phyloP scores from a whole-genome alignment of 2,329 filamentous ascomycete genomes.

The Ophiostoma australiae region DNA sequence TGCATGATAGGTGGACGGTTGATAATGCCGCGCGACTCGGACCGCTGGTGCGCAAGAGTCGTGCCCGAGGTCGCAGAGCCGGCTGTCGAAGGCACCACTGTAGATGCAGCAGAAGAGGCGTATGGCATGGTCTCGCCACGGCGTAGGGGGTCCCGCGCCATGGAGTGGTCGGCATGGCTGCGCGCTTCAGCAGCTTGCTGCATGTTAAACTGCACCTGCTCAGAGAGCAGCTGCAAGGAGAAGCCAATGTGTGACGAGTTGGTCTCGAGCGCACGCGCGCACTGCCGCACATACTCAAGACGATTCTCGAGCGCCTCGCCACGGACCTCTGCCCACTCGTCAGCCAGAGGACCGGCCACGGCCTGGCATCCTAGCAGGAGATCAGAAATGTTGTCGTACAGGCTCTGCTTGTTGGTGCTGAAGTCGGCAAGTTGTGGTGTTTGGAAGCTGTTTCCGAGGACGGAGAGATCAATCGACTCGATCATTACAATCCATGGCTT shows the following conservation, averaged over 20 bases:
- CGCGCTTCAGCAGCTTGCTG: constrained; percentile 43
- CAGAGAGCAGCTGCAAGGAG: constrained; percentile 79
- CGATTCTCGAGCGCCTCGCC: constrained; percentile 86
- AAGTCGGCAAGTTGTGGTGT: constrained; percentile 85
- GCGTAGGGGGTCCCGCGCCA: constrained; percentile 48
- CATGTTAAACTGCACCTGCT: constrained; percentile 62
- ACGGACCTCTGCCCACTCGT: constrained; percentile 93
- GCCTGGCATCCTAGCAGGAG: constrained; percentile 82
- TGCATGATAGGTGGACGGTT: constrained; percentile 46
- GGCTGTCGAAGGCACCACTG: constrained; percentile 6
- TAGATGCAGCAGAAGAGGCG: constrained; percentile 35
- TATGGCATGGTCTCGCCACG: constrained; percentile 56
- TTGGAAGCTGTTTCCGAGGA: constrained; percentile 70
- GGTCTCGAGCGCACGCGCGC: constrained; percentile 75
- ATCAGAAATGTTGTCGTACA: constrained; percentile 91
- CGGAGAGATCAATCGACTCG: constrained; percentile 84
- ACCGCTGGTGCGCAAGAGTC: constrained; percentile 45
- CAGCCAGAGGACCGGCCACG: constrained; percentile 82
- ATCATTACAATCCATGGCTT: constrained; percentile 84
- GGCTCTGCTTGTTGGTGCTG: constrained; percentile 80
- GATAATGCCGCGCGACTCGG: constrained; percentile 51
- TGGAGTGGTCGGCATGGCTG: constrained; percentile 39
- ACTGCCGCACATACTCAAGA: constrained; percentile 71
- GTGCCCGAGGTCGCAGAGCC: constrained; percentile 17
- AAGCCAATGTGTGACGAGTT: constrained; percentile 84